These are phyloP conservation scores for Diatrype stigma DNA, from an alignment of 2,329 filamentous ascomycete genomes.

Conservation along the genomic window DNA sequence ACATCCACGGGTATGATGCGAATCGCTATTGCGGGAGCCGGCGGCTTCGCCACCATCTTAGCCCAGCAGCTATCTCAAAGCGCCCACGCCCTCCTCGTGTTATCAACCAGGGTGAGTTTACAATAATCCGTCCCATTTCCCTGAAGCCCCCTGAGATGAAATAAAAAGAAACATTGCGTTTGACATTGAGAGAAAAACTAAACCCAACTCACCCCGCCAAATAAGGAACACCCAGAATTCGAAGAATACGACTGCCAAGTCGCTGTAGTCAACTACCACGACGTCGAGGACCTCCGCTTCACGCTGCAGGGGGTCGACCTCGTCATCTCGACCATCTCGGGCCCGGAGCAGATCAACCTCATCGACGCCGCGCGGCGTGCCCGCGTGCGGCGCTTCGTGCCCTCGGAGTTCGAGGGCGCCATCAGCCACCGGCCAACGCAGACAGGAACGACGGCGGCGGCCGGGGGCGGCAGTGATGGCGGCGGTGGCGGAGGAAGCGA, in stretches of 20 bases:
- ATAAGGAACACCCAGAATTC: conserved; percentile 51
- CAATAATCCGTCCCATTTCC: no score
- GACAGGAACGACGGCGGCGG: no score
- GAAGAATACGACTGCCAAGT: conserved; percentile 59
- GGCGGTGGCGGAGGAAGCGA: conserved; percentile 43
- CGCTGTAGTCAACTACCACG: conserved; percentile 62
- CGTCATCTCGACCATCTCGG: conserved; percentile 70
- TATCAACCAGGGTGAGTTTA: conserved; percentile 56
- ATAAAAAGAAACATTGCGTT: not conserved
- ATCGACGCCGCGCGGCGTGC: conserved; percentile 66
- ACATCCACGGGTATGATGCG: conserved; percentile 46
- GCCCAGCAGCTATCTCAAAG: conserved; percentile 58
- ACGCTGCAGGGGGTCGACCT: conserved; percentile 69
- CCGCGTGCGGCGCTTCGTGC: conserved; percentile 65
- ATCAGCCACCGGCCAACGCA: conserved; percentile 53
- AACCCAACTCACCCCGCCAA: no score
- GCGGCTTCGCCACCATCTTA: conserved; percentile 54
- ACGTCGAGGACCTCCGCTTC: conserved; percentile 55
- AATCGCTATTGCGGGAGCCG: conserved; percentile 59
- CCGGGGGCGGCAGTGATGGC: no score
- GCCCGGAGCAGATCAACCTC: conserved; percentile 61
- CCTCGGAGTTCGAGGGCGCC: conserved; percentile 70
- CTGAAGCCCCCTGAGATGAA: conserved; percentile 6
- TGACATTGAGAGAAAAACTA: conserved; percentile 10
- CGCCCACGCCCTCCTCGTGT: conserved; percentile 64